Base-by-base conservation (phyloP, 108 stramenopile species). In the Cylindrotheca fusiformis region DNA sequence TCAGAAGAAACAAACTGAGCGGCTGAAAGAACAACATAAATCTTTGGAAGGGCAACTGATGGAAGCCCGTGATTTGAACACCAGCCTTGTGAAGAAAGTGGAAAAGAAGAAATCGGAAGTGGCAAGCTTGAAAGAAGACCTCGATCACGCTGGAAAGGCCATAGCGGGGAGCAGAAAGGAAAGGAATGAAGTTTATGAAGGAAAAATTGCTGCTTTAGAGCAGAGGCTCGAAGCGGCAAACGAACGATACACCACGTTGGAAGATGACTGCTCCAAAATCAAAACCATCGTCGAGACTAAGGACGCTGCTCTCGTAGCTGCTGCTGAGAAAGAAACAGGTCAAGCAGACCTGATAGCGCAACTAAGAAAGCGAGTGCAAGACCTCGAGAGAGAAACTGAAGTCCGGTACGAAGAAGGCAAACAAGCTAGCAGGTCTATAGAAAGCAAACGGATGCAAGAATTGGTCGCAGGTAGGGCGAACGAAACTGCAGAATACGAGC, bases 401-500 rank as follows among this genome's bases (percentile, higher is more conserved):
- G 53, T 33, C 25, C 64, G 63, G 41, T 75, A 68, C 48, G 66
- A 55, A 27, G 73, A 78, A 52, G 58, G 68, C 24, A 77, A 71
- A 51, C 51, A 68, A 23, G 63, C 69, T 5, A 61, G 26, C 14
- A 69, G 69, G 24, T 20, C 62, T 28, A 55, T 64, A 33, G 76
- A 77, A 49, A 75, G 51, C 2, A 60, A 69, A 30, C 67, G 49
- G 41, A 58, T 72, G 31, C 63, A 68, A n/a, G 70, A 78, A 52
- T 21, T 78, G 32, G 77, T 78, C 1, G 70, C 58, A 12, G 50
- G 44, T 14, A 72, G 68, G n/a, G 66, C 64, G 31, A 66, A 71
- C n/a, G 26, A 74, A 58, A 53, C 55, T 12, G 28, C 66, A 50
- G 77, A 83, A 32, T 77, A 68, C 47, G 74, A 78, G 57, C 58